Evolutionary conservation across 345 rosid genomes (phyloP).

Genomic region (Geranium rotundifolium): DNA sequence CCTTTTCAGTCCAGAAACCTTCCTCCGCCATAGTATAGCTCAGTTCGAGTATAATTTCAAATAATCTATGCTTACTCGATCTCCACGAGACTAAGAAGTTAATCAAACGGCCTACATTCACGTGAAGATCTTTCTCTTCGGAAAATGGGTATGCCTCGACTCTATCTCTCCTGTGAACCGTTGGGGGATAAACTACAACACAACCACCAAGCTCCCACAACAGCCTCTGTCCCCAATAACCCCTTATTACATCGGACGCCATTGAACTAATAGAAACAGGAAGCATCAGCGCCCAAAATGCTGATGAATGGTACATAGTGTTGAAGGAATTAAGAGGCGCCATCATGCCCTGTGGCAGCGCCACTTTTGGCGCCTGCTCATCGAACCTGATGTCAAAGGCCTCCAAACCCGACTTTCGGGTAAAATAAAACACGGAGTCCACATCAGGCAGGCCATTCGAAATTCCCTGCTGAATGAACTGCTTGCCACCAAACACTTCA

Average conservation of each 20-base stretch:
- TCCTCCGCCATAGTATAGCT: slow-evolving; percentile 93
- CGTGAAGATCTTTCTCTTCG: slow-evolving; percentile 98
- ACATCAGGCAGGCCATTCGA: slow-evolving; percentile 96
- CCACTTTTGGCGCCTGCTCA: slow-evolving; percentile 83
- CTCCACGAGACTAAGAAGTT: slow-evolving; percentile 86
- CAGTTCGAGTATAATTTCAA: slow-evolving; percentile 77
- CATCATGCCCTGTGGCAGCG: slow-evolving; percentile 91
- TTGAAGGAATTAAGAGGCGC: slow-evolving; percentile 88
- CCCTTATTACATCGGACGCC: slow-evolving; percentile 98
- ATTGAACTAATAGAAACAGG: slow-evolving; percentile 90
- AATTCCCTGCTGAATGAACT: slow-evolving; percentile 91
- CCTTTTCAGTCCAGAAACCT: slow-evolving; percentile 90
- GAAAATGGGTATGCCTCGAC: slow-evolving; percentile 86
- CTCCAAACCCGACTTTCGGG: slow-evolving; percentile 69
- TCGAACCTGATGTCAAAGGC: slow-evolving; percentile 89
- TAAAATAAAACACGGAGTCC: slow-evolving; percentile 94
- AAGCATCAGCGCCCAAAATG: slow-evolving; percentile 98
- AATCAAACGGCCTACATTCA: slow-evolving; percentile 81
- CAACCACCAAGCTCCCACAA: slow-evolving; percentile 98
- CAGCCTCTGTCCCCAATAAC: slow-evolving; percentile 96
- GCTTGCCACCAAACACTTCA: slow-evolving; percentile 90
- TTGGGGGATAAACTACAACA: slow-evolving; percentile 91
- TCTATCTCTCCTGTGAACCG: slow-evolving; percentile 74
- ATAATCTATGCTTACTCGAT: slow-evolving; percentile 71
- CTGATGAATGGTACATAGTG: slow-evolving; percentile 80